Evolutionary conservation across 2,329 filamentous ascomycete genomes (phyloP), one percentile per base, ranked within the genome.

Genomic region (Neopestalotiopsis sp.): DNA sequence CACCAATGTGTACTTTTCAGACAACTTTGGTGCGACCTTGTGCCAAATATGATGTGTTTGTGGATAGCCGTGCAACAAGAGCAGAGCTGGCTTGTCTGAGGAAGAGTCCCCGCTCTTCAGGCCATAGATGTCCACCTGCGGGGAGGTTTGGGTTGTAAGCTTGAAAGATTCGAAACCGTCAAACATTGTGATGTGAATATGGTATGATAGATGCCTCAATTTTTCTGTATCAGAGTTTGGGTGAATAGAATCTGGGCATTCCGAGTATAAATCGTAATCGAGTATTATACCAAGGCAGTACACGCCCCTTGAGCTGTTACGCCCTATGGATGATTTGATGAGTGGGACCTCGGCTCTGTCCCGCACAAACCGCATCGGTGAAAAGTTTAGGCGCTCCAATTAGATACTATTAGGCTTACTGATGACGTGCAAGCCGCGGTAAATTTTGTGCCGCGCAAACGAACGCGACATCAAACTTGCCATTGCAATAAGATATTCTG

Each of bases 11-110:
- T 82, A 87, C 2, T 72, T 72, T 13, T 75, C 72, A 0, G 76
- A 72, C 1, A 88, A 79, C 28, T 76, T 74, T 0, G 81, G 80
- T 0, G 81, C 78, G 1, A 88, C 75, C 5, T 76, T 75, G 74
- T 88, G 85, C 86, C 86, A 88, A 20, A 87, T 87, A 70, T 84
- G 82, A 20, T 81, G 79, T 4, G 80, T 87, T 73, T 88, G 85
- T 0, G 86, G 86, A 71, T 85, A 88, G 45, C 86, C 86, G 67
- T 88, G 86, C 6, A 88, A 76, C 7, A 88, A 78, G 14, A 84
- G 78, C 6, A 88, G 79, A 0, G 84, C 80, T 0, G 81, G 84
- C 1, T 77, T 74, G 3, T 74, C 66, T 0, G 76, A 73, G 1
- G 75, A 70, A 0, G 76, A 68, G 38, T 74, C 70, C 38, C 76